Base-by-base conservation (phyloP, 2,329 filamentous ascomycete genomes). In the Chrysoporthe cubensis region DNA sequence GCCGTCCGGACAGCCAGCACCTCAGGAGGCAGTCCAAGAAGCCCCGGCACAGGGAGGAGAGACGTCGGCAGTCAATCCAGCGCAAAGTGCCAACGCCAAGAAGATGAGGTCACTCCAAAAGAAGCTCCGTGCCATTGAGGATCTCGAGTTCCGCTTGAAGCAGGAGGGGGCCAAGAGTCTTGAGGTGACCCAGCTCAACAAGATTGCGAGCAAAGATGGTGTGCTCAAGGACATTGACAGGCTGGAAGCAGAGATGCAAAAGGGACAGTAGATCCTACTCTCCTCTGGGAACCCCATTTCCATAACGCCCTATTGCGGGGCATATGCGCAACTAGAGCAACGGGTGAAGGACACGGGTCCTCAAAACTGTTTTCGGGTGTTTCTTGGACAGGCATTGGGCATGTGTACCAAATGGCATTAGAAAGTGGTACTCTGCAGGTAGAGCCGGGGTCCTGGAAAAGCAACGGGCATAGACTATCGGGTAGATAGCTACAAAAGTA, bases 161-260 rank as follows among this genome's bases (percentile, higher is more conserved):
- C 59, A 61, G 43, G 57, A 65, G 43, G 96, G 95, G 2, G 90
- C 91, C 44, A 95, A 99, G 85, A 98, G 97, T 85, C 83, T 99
- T 69, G 96, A 99, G 82, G 95, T 97, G 76, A 99, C 96, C 43
- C 96, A 99, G 82, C 89, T 99, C 80, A 96, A 97, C 86, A 99
- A 99, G 87, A 99, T 99, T 74, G 87, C 88, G 66, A 98, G 94
- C 32, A 97, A 98, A 83, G 84, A 89, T 61, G 81, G 87, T 18
- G 95, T 99, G 68, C 85, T 94, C 70, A 93, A 91, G 80, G 96
- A 99, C 81, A 61, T 61, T 9, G 59, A 61, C 42, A 44, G 32
- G 26, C 42, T 61, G 43, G 59, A 61, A 61, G 43, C 59, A 11
- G 59, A 61, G 42, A 61, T 61, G 59, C 11, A 32, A 46, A 61